Percentiles rank a stretch among this genome's conserved stretches.
Evolutionary conservation across 768 basidiomycete species (phyloP).

Genomic region (Xerocomus potaroensis): DNA sequence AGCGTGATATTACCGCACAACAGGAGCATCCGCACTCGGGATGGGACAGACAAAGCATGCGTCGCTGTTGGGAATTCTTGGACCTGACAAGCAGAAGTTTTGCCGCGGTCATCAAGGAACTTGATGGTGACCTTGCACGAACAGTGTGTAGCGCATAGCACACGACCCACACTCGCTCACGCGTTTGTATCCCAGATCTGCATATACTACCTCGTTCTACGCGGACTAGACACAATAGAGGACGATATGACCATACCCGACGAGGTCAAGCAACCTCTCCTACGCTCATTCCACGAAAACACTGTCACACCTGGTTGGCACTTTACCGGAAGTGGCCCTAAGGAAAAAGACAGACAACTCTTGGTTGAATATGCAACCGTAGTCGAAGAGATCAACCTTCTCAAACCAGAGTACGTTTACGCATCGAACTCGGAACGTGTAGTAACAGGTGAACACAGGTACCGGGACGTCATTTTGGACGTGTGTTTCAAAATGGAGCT

Average conservation of each 20-base stretch:
- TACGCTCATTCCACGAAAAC: conserved; percentile 78
- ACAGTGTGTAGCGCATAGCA: too few relatives aligned
- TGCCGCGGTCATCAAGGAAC: conserved; percentile 88
- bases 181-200: conserved; percentile 59
- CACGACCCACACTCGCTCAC: too few relatives aligned
- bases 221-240: conserved; percentile 95
- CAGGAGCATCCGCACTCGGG: conserved; percentile 76
- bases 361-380: conserved; percentile 80
- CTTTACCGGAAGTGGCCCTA: conserved; percentile 74
- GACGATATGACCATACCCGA: conserved; percentile 97
- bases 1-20: conserved; percentile 75
- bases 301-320: conserved; percentile 83
- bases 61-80: conserved; percentile 83
- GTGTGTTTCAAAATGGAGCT: conserved; percentile 83
- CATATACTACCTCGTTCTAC: conserved; percentile 90
- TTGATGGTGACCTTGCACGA: conserved; percentile 91
- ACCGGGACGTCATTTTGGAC: conserved; percentile 75
- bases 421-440: background rate
- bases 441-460: conserved; percentile 38
- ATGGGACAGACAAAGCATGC: conserved; percentile 85
- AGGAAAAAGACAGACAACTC: conserved; percentile 85
- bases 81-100: conserved; percentile 90
- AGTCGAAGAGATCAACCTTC: conserved; percentile 70
- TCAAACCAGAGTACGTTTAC: conserved; percentile 52
- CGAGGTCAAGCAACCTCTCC: conserved; percentile 76